These are phyloP conservation scores for Fusarium scirpi DNA, from an alignment of 2,329 filamentous ascomycete species.

Conservation along the genomic window DNA sequence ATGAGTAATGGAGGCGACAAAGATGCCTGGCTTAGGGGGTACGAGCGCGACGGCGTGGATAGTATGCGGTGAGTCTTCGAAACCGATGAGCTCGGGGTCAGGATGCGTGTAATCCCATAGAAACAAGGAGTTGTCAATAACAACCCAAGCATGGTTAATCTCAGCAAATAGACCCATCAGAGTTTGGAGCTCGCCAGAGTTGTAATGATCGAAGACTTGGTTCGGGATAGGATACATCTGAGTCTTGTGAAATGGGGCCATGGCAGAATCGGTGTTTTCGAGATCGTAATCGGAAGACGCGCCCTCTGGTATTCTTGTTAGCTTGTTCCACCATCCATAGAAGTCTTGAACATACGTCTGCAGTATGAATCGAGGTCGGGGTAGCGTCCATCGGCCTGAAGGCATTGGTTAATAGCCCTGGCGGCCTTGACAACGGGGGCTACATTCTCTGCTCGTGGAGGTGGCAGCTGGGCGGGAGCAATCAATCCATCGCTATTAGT, in stretches of 20 bases:
- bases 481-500: conserved; percentile 47
- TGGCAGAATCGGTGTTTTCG: conserved; percentile 72
- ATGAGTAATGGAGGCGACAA: conserved; percentile 86
- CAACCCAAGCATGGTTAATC: conserved; percentile 94
- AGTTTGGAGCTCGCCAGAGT: conserved; percentile 87
- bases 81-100: conserved; percentile 92
- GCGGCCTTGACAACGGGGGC: conserved; percentile 84
- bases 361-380: conserved; percentile 92
- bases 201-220: conserved; percentile 91
- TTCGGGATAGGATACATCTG: conserved; percentile 92
- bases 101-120: conserved; percentile 97
- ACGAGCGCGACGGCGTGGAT: conserved; percentile 94
- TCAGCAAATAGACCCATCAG: conserved; percentile 95
- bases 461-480: conserved; percentile 53
- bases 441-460: conserved; percentile 61
- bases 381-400: conserved; percentile 82
- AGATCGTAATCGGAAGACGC: conserved; percentile 93
- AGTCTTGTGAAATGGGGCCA: conserved; percentile 90
- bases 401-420: conserved; percentile 81
- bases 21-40: conserved; percentile 86
- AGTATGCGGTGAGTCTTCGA: conserved; percentile 86
- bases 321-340: conserved; percentile 16
- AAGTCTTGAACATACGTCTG: conserved; percentile 72
- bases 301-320: conserved; percentile 71
- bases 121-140: conserved; percentile 95